These are phyloP conservation scores for Verticillium nonalfalfae DNA, from an alignment of 2,329 filamentous ascomycete genomes.

Conservation along the genomic window DNA sequence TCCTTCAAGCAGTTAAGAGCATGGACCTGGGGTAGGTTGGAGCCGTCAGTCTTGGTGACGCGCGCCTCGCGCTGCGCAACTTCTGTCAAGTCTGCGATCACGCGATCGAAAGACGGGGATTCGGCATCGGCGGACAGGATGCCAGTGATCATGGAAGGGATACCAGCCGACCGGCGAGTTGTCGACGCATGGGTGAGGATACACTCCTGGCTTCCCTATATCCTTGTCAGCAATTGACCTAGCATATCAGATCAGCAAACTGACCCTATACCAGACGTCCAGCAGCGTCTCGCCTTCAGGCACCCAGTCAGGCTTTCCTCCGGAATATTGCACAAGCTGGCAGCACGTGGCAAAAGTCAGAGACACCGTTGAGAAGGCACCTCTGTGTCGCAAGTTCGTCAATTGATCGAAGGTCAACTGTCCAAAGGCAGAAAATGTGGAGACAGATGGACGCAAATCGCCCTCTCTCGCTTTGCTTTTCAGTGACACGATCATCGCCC, in stretches of 20 bases:
- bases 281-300: conserved; percentile 37
- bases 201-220: conserved; percentile 56
- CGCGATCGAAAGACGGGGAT: conserved; percentile 55
- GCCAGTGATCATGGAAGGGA: conserved; percentile 80
- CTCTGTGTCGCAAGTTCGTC: conserved; percentile 76
- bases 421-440: conserved; percentile 61
- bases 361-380: conserved; percentile 89
- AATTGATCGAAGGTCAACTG: conserved; percentile 76
- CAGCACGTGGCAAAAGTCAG: conserved; percentile 83
- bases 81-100: conserved; percentile 55
- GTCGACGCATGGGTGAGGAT: conserved; percentile 74
- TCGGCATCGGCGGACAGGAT: conserved; percentile 63
- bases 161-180: conserved; percentile 84
- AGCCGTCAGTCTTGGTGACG: conserved; percentile 52
- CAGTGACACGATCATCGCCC: conserved; percentile 50
- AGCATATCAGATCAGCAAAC: neutral
- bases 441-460: conserved; percentile 38
- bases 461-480: conserved; percentile 37
- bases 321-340: conserved; percentile 48
- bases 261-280: conserved; percentile 64
- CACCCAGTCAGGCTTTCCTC: conserved; percentile 11
- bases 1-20: conserved; percentile 91
- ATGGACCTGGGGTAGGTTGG: conserved; percentile 82
- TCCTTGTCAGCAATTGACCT: conserved; percentile 9
- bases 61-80: conserved; percentile 50